Conservation (phyloP, 2,329 filamentous ascomycete genomes). For the Chaetomium olivaceum region DNA sequence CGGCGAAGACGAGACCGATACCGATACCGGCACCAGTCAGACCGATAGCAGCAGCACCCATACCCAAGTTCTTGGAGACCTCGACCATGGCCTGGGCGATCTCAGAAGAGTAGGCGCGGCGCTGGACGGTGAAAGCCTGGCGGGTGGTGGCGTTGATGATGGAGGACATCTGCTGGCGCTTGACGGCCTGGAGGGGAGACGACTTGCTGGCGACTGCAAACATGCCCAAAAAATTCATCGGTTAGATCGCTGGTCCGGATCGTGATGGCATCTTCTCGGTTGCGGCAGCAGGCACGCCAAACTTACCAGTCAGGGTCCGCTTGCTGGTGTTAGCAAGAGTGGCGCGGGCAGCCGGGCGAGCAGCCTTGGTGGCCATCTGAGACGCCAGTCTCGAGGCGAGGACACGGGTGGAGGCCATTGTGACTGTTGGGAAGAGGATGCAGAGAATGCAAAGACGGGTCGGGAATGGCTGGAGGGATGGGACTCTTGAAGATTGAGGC, state of each 20-base stretch:
- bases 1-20: conserved; percentile 93
- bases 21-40: conserved; percentile 90
- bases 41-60: conserved; percentile 88
- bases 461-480: conserved; percentile 43
- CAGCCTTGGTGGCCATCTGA: conserved; percentile 75
- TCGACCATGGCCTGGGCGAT: conserved; percentile 85
- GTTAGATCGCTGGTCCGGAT: conserved; percentile 26
- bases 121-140: conserved; percentile 60
- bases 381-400: conserved; percentile 76
- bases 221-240: conserved; percentile 19
- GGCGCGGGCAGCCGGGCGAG: conserved; percentile 71
- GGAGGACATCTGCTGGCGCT: conserved; percentile 69
- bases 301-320: conserved; percentile 75
- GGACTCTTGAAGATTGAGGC: conserved; percentile 30
- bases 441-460: conserved; percentile 35
- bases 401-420: conserved; percentile 79
- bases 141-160: conserved; percentile 67
- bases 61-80: conserved; percentile 88
- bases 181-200: conserved; percentile 70
- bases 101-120: conserved; percentile 83
- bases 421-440: conserved; percentile 56
- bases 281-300: conserved; percentile 15
- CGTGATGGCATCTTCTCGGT: conserved; percentile 12
- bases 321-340: conserved; percentile 66
- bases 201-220: conserved; percentile 54